These are phyloP conservation scores for Nadsonia starkeyi-henricii DNA, from an alignment of 1,139 yeast genomes.

Conservation along the genomic window DNA sequence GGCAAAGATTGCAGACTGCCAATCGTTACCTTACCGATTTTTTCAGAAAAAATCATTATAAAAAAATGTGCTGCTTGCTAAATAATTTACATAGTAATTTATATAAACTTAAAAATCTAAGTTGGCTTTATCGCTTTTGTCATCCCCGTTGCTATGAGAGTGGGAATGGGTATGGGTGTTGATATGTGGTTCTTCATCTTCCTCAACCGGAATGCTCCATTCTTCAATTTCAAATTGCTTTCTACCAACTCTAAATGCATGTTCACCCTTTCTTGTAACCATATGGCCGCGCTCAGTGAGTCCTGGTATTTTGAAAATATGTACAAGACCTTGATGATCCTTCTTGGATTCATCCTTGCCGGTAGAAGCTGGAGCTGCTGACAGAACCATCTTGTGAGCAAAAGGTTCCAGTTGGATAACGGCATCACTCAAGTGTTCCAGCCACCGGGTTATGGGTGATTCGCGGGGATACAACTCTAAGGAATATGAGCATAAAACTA, in stretches of 20 bases:
- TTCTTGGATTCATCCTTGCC: constrained; percentile 10
- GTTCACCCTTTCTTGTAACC: constrained; percentile 63
- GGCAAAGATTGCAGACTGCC: too few species aligned
- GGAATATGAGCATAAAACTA: constrained; percentile 44
- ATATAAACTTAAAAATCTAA: not conserved
- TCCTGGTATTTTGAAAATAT: constrained; percentile 57
- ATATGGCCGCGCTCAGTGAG: constrained; percentile 68
- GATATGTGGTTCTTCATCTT: constrained; percentile 41
- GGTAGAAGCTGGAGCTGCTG: constrained; percentile 32
- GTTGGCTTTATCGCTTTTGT: not conserved
- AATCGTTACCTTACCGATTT: too few species aligned
- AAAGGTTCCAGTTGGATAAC: constrained; percentile 73
- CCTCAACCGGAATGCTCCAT: constrained; percentile 94
- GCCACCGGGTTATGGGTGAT: constrained; percentile 32
- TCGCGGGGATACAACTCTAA: constrained; percentile 54
- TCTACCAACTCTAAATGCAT: constrained; percentile 74
- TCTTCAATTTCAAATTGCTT: constrained; percentile 74
- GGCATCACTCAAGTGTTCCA: constrained; percentile 55
- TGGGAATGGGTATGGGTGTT: too few species aligned
- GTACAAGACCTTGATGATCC: constrained; percentile 59
- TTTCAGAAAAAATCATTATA: too few species aligned
- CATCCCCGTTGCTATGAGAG: not conserved
- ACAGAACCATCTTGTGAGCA: constrained; percentile 54
- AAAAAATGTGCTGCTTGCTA: too few species aligned
- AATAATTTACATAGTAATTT: too few species aligned